Percentiles rank a stretch among this genome's conserved stretches.
Evolutionary conservation across 1,284 basidiomycete species (phyloP).

Genomic region (Meripilus lineatus): DNA sequence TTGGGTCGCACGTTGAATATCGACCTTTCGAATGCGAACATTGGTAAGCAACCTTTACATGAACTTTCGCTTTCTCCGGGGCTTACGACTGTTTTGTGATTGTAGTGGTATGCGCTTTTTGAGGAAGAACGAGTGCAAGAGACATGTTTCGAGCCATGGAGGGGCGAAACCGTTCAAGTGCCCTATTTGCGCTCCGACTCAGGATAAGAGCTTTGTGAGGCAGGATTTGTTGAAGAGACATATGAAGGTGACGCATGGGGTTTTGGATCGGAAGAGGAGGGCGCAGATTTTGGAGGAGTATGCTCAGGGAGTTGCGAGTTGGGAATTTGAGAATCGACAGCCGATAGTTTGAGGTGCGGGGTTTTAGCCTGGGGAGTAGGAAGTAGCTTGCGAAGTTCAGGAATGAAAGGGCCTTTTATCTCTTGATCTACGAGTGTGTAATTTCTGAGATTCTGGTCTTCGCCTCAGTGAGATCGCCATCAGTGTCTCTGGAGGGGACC

Average conservation of each 20-base stretch:
- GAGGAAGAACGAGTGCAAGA: conserved; percentile 70
- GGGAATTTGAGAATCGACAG: too few relatives aligned
- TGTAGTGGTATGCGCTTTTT: conserved; percentile 56
- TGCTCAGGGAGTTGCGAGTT: too few relatives aligned
- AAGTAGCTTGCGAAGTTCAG: too few relatives aligned
- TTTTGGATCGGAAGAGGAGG: conserved; percentile 17
- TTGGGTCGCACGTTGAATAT: conserved; percentile 65
- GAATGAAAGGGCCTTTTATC: too few relatives aligned
- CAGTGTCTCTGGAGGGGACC: too few relatives aligned
- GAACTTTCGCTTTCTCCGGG: background rate
- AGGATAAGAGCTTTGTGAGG: conserved; percentile 49
- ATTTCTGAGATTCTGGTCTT: too few relatives aligned
- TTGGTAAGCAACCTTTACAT: conserved; percentile 50
- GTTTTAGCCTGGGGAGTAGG: too few relatives aligned
- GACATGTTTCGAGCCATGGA: conserved; percentile 61
- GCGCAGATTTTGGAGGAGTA: too few relatives aligned
- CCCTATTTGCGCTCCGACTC: conserved; percentile 38
- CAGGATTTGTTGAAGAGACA: conserved; percentile 63
- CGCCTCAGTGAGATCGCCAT: too few relatives aligned
- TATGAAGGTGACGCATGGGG: conserved; percentile 47
- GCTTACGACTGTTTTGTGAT: conserved; percentile 7
- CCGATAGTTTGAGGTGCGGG: too few relatives aligned
- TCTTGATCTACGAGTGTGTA: too few relatives aligned
- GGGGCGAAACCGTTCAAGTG: conserved; percentile 55
- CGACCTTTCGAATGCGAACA: conserved; percentile 54